A percentile compares a stretch with the other conserved stretches of the same genome.
phyloP scores from a whole-genome alignment of 768 basidiomycete species.

The Lentinula raphanica region DNA sequence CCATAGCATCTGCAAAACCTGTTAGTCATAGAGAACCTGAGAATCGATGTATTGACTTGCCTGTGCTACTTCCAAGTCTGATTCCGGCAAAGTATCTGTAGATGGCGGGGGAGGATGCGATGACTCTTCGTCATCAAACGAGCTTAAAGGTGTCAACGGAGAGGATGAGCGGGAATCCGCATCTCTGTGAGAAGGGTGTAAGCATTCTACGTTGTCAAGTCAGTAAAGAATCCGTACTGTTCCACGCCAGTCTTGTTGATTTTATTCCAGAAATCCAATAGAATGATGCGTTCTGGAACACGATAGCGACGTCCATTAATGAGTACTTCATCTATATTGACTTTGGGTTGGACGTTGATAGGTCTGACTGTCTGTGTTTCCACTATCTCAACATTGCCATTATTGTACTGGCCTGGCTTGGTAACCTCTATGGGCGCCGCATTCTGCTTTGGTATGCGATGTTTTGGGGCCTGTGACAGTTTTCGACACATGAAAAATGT shows the following conservation, averaged over 20 bases:
- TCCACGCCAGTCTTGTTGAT: constrained; percentile 42
- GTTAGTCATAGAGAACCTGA: constrained; percentile 4
- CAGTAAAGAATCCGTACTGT: constrained; percentile 18
- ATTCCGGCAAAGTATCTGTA: constrained; percentile 27
- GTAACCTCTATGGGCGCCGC: constrained; percentile 67
- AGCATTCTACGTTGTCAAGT: not conserved
- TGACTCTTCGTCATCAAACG: constrained; percentile 63
- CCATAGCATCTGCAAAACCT: constrained; percentile 33
- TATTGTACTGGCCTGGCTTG: constrained; percentile 73
- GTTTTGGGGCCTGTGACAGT: constrained; percentile 62
- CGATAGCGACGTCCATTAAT: constrained; percentile 89
- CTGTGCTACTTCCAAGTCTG: constrained; percentile 55
- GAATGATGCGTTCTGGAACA: constrained; percentile 86
- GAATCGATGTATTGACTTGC: constrained; percentile 25
- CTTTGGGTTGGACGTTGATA: constrained; percentile 32
- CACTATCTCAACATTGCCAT: constrained; percentile 87
- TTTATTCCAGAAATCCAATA: constrained; percentile 95
- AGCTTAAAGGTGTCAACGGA: constrained; percentile 70
- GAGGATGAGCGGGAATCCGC: constrained; percentile 56
- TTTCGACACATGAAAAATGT: constrained; percentile 6
- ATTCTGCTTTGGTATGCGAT: constrained; percentile 71
- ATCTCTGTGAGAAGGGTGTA: constrained; percentile 14
- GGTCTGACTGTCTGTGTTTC: constrained; percentile 43
- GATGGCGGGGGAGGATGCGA: constrained; percentile 33
- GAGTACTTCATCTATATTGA: constrained; percentile 74